Percentiles rank a stretch among this genome's conserved stretches.
Conservation (phyloP, 2,329 filamentous ascomycete genomes). For the Paecilomyces dactylethromorphus region DNA sequence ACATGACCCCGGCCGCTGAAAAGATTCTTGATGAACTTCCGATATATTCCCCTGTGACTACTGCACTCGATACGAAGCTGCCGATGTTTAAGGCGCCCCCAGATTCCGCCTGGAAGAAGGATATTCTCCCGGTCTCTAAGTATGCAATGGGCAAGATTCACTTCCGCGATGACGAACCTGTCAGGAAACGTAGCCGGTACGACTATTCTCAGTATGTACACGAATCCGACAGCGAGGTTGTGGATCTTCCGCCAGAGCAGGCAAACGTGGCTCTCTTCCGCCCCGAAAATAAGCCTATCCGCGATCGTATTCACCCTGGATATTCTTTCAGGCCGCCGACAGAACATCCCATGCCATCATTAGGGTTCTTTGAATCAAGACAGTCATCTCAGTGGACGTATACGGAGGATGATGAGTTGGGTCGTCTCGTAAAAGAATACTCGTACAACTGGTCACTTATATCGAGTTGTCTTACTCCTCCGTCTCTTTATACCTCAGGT, state of each 20-base stretch:
- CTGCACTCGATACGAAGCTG: conserved; percentile 53
- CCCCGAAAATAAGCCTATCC: conserved; percentile 79
- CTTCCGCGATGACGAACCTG: conserved; percentile 58
- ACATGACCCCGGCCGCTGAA: conserved; percentile 67
- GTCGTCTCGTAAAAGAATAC: conserved; percentile 78
- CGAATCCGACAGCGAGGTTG: conserved; percentile 47
- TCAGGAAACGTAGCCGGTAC: conserved; percentile 74
- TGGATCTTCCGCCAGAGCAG: conserved; percentile 60
- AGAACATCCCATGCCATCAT: conserved; percentile 82
- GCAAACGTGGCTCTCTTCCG: conserved; percentile 80
- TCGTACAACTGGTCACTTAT: conserved; percentile 98
- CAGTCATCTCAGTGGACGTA: conserved; percentile 86
- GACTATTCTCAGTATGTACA: conserved; percentile 69
- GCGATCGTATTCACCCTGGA: conserved; percentile 81
- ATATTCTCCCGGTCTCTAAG: conserved; percentile 79
- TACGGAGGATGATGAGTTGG: conserved; percentile 84
- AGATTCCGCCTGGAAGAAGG: conserved; percentile 66
- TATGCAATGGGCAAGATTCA: conserved; percentile 77
- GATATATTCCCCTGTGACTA: conserved; percentile 59
- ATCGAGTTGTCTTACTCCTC: conserved; percentile 67
- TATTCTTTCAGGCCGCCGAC: conserved; percentile 91
- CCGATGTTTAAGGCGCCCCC: conserved; percentile 55
- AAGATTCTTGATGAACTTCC: conserved; percentile 75
- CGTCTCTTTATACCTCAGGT: conserved; percentile 73
- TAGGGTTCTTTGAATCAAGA: conserved; percentile 83